Base-by-base conservation (phyloP, 1,139 yeast species). In the Geotrichum cucujoidarum region DNA sequence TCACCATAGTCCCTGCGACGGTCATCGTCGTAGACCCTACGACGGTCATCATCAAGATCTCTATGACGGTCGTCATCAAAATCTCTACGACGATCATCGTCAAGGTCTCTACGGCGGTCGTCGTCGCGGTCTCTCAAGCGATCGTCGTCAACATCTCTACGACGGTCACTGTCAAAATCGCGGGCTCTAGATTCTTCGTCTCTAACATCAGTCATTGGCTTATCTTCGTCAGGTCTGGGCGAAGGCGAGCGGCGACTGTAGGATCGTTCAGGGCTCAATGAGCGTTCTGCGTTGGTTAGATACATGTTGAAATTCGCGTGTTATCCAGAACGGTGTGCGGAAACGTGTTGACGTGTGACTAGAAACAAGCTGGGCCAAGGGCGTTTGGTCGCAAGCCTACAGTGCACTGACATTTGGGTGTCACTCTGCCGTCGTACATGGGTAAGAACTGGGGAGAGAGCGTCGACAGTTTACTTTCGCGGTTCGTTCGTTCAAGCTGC, bases 211-310 rank as follows among this genome's bases (percentile, higher is more conserved):
- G 32, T 17, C 37, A 46, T 35, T 14, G 45, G 42, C 37, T 38
- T 35, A 21, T 46, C 49, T 7, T 31, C 33, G 25, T 34, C 38
- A 13, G 25, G 38, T 34, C 38, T 17, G 14, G 62, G 62, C 18
- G 60, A 57, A 27, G 46, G 39, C n/a, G 61, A 57, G 18, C 61
- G 54, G 38, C 62, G 52, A 48, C 56, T 60, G 44, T 55, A 56
- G 38, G 55, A 51, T 10, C 57, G 53, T 39, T 40, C 52, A 6
- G 60, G 60, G 29, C 57, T 53, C 39, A 50, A 22, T 11, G 59
- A 53, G 29, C 59, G 43, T 14, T 49, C 52, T 4, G 40, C 48
- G n/a, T n/a, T n/a, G n/a, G n/a, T n/a, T n/a, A n/a, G n/a, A n/a
- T n/a, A n/a, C n/a, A n/a, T n/a, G n/a, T n/a, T 16, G 38, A 32